Evolutionary conservation across 805 yeast genomes (phyloP), one percentile per base, ranked within the genome.

Genomic region (Schwanniomyces vanrijiae): DNA sequence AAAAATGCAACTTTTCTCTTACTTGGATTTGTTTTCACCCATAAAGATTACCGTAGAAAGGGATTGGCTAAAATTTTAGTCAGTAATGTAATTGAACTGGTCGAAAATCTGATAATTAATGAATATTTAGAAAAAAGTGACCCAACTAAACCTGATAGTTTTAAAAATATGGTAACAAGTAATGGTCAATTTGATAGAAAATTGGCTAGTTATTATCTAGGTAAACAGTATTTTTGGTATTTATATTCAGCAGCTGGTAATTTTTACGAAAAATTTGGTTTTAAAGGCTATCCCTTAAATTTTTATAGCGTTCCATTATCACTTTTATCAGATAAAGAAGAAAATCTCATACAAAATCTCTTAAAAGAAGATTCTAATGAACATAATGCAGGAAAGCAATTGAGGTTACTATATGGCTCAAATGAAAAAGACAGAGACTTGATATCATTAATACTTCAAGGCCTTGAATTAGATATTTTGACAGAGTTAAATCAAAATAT

Each of bases 221-320:
- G 66, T 34, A 67, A 68, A 43, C 52, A 68, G 46, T 71, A 68
- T 51, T 61, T 68, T 42, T 72, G 76, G 76, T 55, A 53, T 35
- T 72, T 89, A 43, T 88, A 88, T 73, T 84, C 92, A 51, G 94
- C 84, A 42, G 81, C 87, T 18, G 92, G 87, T 13, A 76, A 73
- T 26, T 88, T 77, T 54, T 90, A 90, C 62, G 67, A 73, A 31
- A 68, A 73, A 51, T 80, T 84, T 52, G 96, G 91, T 0, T 86
- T 78, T 58, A 66, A 68, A 43, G 47, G 55, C 1, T 67, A 55
- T 48, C 74, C 75, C 0, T 25, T 67, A 10, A 71, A 69, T 38
- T 64, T 70, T 41, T 71, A 64, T 50, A 52, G 55, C 44, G 47
- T 71, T n/a, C 74, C 73, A 4, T 33, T 50, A 2, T 40, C 59